A percentile compares a stretch with the other conserved stretches of the same genome.
Evolutionary conservation across 805 yeast genomes (phyloP).

Genomic region (Priceomyces castillae): DNA sequence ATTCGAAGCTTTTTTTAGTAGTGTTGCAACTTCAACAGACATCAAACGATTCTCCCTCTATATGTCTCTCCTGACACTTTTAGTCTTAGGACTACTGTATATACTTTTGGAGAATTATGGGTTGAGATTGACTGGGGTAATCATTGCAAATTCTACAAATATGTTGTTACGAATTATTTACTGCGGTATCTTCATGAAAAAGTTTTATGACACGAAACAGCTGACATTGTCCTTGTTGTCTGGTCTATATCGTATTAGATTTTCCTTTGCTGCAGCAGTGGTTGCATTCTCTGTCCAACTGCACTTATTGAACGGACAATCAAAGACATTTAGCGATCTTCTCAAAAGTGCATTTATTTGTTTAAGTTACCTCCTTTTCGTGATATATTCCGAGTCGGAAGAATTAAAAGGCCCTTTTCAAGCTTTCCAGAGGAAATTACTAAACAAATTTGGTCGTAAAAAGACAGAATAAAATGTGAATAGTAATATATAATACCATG

Average conservation of each 20-base stretch:
- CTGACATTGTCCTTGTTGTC: slow-evolving; percentile 13
- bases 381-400: background rate
- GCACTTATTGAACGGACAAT: slow-evolving; percentile 25
- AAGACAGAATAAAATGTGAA: background rate
- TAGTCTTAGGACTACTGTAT: slow-evolving; percentile 58
- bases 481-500: too few species aligned
- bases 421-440: background rate
- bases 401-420: background rate
- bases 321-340: slow-evolving; percentile 12
- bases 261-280: slow-evolving; percentile 21
- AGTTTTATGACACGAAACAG: slow-evolving; percentile 32
- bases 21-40: slow-evolving; percentile 40
- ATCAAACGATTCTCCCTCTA: slow-evolving; percentile 64
- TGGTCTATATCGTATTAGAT: slow-evolving; percentile 21
- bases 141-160: slow-evolving; percentile 71
- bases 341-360: background rate
- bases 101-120: slow-evolving; percentile 48
- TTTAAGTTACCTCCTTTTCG: background rate
- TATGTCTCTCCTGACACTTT: slow-evolving; percentile 65
- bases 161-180: slow-evolving; percentile 72
- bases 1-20: slow-evolving; percentile 38
- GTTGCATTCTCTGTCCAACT: slow-evolving; percentile 27
- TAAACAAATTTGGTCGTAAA: background rate
- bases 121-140: slow-evolving; percentile 70
- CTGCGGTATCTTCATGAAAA: slow-evolving; percentile 50